Evolutionary conservation across 306 rosid genomes (phyloP), one percentile per base, ranked within the genome.

Genomic region (Glycine latifolia): DNA sequence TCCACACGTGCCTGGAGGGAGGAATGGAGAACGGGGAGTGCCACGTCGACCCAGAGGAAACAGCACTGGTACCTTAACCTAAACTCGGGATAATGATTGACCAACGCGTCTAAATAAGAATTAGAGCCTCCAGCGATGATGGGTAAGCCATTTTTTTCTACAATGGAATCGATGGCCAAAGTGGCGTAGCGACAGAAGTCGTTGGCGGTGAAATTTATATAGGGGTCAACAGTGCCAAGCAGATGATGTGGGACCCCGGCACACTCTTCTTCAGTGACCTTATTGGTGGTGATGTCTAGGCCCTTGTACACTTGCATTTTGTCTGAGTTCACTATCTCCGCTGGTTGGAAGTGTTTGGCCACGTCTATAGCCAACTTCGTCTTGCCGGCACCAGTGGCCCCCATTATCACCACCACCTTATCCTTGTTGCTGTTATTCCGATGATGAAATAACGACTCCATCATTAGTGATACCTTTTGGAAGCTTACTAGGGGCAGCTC

Each of bases 371-470:
- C 97, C 3, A 94, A 85, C 61, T 89, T 82, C 56, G 98, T 90
- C 82, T 94, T 94, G 3, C 98, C 98, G 0, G 97, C 88, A 1
- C 95, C 98, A 31, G 98, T 94, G 67, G 98, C 95, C 4, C 98
- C 98, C 83, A 94, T 82, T 54, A 94, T 88, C 12, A 94, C 79
- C 2, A 91, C 87, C 8, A 88, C 93, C 85, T 91, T 94, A 3
- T 88, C 91, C 75, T 87, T 39, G 44, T 5, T 81, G 3, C 84
- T 39, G 44, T 4, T 81, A 3, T 67, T 58, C 62, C 49, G 20
- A 43, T 41, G 71, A 2, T 65, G 81, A 66, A 91, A 91, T 46
- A 90, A 71, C 0, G 89, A 78, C 13, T 86, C 87, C 82, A 88
- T 82, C 61, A 48, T 67, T 6, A 87, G 65, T 37, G 41, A 3